Evolutionary conservation across 495 filamentous ascomycete species (phyloP).

Genomic region (Tuber calosporum): DNA sequence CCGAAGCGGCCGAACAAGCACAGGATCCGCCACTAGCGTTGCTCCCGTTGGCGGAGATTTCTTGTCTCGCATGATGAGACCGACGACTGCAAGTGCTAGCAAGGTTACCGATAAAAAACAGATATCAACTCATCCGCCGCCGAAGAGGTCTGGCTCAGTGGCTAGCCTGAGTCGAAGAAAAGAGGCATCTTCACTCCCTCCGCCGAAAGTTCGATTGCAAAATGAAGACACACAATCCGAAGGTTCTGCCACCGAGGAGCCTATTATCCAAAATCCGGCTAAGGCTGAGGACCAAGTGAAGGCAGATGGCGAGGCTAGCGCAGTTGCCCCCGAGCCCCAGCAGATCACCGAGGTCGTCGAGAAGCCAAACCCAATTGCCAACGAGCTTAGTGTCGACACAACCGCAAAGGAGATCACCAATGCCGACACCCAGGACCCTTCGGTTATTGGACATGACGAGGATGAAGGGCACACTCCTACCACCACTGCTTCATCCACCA

Average conservation of each 20-base stretch:
- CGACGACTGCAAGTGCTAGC: conserved; percentile 37
- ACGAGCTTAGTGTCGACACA: neutral
- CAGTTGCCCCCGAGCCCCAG: neutral
- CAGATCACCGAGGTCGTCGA: neutral
- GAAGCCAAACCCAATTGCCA: neutral
- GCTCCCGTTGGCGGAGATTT: conserved; percentile 30
- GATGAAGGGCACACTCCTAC: conserved; percentile 39
- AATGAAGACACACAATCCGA: conserved; percentile 14
- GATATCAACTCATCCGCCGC: conserved; percentile 15
- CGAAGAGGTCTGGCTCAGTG: conserved; percentile 28
- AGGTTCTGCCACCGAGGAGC: neutral
- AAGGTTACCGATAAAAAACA: conserved; percentile 34
- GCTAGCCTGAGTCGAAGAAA: conserved; percentile 24
- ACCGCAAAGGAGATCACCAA: neutral
- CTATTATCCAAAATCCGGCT: neutral
- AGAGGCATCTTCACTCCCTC: conserved; percentile 25
- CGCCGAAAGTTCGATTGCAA: conserved; percentile 17
- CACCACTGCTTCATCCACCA: conserved; percentile 36
- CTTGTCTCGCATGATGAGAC: conserved; percentile 39
- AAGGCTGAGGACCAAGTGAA: conserved; percentile 13
- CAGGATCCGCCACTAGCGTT: conserved; percentile 16
- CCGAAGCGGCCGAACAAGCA: conserved; percentile 23
- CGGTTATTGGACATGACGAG: conserved; percentile 11
- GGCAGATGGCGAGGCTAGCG: neutral
- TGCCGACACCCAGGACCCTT: neutral